Conservation (phyloP, 345 rosid genomes). For the Kernera saxatilis region DNA sequence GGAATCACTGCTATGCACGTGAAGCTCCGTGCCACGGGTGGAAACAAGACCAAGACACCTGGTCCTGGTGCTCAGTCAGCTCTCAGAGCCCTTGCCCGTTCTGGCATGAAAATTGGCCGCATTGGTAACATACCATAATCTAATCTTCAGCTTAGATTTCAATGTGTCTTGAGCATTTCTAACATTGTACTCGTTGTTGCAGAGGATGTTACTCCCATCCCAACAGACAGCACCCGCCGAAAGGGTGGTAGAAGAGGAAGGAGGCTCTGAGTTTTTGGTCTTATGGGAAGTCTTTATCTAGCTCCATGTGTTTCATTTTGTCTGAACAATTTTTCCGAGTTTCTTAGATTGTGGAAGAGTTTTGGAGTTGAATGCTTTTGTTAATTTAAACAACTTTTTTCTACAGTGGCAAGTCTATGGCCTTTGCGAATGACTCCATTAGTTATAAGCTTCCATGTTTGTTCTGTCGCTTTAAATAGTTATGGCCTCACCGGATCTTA, state of each 20-base stretch:
- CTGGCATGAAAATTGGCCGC: constrained; percentile 93
- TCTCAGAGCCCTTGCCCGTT: constrained; percentile 90
- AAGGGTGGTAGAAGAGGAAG: constrained; percentile 94
- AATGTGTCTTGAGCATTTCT: neutral
- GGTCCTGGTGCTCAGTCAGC: constrained; percentile 96
- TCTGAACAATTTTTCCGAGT: neutral
- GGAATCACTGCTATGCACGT: constrained; percentile 74
- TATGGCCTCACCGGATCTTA: neutral
- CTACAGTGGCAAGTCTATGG: neutral
- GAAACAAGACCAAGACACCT: constrained; percentile 82
- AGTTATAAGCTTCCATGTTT: neutral
- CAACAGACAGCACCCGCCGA: constrained; percentile 88
- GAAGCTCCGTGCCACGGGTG: constrained; percentile 80
- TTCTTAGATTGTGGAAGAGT: constrained; percentile 18
- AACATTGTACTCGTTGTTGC: neutral
- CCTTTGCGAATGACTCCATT: neutral
- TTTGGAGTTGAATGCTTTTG: neutral
- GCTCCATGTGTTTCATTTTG: constrained; percentile 10
- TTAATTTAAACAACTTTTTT: neutral
- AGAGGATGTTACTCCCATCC: constrained; percentile 97
- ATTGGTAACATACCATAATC: constrained; percentile 39
- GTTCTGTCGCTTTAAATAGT: neutral
- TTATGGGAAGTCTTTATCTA: neutral
- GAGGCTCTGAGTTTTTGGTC: constrained; percentile 46
- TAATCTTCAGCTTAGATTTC: neutral